phyloP scores from a whole-genome alignment of 352 stramenopile species.

The Peronospora tabacina region DNA sequence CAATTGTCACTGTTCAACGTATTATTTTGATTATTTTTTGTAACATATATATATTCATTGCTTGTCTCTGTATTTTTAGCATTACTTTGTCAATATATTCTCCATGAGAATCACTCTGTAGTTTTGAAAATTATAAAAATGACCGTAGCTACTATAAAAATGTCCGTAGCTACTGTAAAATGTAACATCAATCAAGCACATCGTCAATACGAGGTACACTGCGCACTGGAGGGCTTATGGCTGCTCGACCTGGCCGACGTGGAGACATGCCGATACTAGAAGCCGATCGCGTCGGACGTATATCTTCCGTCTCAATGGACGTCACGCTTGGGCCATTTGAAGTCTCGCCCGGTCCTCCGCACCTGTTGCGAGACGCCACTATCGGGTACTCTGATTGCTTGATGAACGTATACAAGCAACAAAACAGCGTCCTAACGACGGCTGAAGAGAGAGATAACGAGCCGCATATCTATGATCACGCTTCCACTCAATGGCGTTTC shows the following conservation, averaged over 20 bases:
- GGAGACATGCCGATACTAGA: constrained; percentile 31
- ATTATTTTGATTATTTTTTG: too few relatives aligned
- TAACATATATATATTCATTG: too few relatives aligned
- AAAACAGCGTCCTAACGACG: constrained; percentile 42
- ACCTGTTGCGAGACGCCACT: constrained; percentile 16
- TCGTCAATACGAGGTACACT: background rate
- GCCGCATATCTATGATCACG: constrained; percentile 39
- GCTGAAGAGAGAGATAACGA: constrained; percentile 46
- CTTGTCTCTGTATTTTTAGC: too few relatives aligned
- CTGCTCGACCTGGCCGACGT: constrained; percentile 12
- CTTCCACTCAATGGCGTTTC: constrained; percentile 45
- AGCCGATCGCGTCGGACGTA: constrained; percentile 11
- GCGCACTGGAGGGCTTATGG: constrained; percentile 8
- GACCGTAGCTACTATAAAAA: too few relatives aligned
- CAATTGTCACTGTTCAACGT: too few relatives aligned
- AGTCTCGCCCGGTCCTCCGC: constrained; percentile 8
- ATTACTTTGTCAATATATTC: too few relatives aligned
- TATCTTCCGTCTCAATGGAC: constrained; percentile 23
- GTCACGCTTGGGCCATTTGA: constrained; percentile 10
- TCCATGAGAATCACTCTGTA: too few relatives aligned
- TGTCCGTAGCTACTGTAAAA: too few relatives aligned
- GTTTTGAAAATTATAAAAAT: too few relatives aligned
- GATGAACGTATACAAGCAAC: constrained; percentile 25
- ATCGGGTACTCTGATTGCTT: constrained; percentile 23
- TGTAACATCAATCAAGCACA: too few relatives aligned